These are phyloP conservation scores for Lotus japonicus DNA, from an alignment of 306 rosid species.

Conservation along the genomic window DNA sequence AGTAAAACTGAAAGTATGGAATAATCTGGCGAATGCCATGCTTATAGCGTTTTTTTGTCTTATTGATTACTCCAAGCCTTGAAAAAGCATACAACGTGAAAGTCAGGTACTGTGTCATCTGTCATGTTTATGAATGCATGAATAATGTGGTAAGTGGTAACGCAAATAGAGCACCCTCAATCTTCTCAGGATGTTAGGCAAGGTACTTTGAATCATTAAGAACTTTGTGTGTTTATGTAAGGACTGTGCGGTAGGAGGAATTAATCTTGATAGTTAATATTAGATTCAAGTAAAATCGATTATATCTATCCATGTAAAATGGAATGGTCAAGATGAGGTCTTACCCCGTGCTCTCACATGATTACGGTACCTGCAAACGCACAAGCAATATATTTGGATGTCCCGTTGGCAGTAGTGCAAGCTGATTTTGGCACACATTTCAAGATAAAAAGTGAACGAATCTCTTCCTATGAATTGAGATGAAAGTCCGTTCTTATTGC, in stretches of 20 bases:
- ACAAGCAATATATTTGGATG: too few species aligned
- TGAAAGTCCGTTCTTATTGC: too few species aligned
- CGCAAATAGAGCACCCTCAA: not conserved
- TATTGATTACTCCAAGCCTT: conserved; percentile 19
- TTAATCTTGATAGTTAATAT: not conserved
- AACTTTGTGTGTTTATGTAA: not conserved
- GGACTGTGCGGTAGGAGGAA: too few species aligned
- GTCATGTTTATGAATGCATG: not conserved
- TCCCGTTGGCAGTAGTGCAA: too few species aligned
- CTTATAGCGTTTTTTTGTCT: conserved; percentile 12
- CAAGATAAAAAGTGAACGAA: too few species aligned
- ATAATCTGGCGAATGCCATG: conserved; percentile 17
- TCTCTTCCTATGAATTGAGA: too few species aligned
- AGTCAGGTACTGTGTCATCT: not conserved
- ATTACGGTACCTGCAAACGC: too few species aligned
- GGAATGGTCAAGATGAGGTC: not conserved
- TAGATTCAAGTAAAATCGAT: not conserved
- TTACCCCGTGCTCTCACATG: not conserved
- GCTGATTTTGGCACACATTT: too few species aligned
- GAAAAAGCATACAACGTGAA: not conserved
- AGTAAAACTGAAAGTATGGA: conserved; percentile 17
- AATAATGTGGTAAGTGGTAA: not conserved
- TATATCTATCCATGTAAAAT: not conserved
- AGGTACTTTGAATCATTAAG: not conserved
- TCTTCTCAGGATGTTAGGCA: not conserved